Evolutionary conservation across 2,329 filamentous ascomycete genomes (phyloP), one percentile per base, ranked within the genome.

Genomic region (Cercospora sp.): DNA sequence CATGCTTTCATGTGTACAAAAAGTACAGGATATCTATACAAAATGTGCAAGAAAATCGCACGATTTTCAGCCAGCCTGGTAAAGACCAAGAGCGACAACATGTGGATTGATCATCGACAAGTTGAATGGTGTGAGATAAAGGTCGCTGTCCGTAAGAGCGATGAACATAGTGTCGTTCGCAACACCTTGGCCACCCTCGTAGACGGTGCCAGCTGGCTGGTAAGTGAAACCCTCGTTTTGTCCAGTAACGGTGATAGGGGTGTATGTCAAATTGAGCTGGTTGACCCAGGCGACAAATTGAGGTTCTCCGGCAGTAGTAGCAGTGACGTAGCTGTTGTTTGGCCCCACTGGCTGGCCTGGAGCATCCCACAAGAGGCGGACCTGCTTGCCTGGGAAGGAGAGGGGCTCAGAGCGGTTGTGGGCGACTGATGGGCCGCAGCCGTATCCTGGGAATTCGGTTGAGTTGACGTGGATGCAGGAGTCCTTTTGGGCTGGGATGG

Each of bases 101-200:
- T 93, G 91, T 0, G 91, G 88, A 71, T 95, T 94, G 21, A 94
- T 83, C 83, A 87, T 84, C 26, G 83, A 86, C 68, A 94, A 67
- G 76, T 95, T 95, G 79, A 92, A 94, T 0, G 91, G 90, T 7
- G 91, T 94, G 2, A 94, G 84, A 69, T 83, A 88, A 0, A 89
- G 72, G 71, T 93, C 85, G 0, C 79, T 77, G 74, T 94, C 91
- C 0, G 91, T 94, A 10, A 97, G 76, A 0, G 88, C 90, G 58
- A 96, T 81, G 76, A 94, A 95, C 80, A 93, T 90, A 3, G 92
- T 95, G 0, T 87, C 90, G 72, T 95, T 95, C 61, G 91, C 83
- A 32, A 76, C 68, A 1, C 87, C 86, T 0, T 89, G 89, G 65
- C 93, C 89, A 0, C 88, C 87, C 67, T 85, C 82, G 76, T 85